phyloP scores from a whole-genome alignment of 352 stramenopile species.

The Phytopythium mirpurense region DNA sequence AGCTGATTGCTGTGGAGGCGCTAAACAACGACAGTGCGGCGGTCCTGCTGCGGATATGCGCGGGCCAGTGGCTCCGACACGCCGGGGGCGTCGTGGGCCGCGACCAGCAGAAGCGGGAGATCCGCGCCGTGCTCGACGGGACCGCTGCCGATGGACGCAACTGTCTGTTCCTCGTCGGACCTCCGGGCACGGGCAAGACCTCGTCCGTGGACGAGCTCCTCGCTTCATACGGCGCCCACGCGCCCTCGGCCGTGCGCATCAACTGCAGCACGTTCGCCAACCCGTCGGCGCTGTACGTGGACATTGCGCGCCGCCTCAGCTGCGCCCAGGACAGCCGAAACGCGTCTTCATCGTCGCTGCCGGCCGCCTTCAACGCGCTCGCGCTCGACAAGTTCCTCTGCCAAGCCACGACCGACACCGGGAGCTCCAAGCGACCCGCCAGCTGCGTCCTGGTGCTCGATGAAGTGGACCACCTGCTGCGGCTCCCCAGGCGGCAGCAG shows the following conservation, averaged over 20 bases:
- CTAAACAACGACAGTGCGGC: constrained; percentile 5
- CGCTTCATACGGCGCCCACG: constrained; percentile 15
- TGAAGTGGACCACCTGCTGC: constrained; percentile 60
- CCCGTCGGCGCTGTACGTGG: constrained; percentile 35
- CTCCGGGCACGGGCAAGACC: constrained; percentile 64
- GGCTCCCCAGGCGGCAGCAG: constrained; percentile 34
- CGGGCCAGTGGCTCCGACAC: constrained; percentile 13
- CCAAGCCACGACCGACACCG: neutral
- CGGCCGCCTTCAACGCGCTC: constrained; percentile 33
- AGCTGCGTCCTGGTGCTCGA: constrained; percentile 48
- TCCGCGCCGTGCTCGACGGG: constrained; percentile 26
- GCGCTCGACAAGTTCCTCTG: constrained; percentile 44
- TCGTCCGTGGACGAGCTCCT: constrained; percentile 46
- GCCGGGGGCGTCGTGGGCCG: constrained; percentile 33
- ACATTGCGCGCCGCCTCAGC: constrained; percentile 26
- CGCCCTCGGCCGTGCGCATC: constrained; percentile 27
- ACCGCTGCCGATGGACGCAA: neutral
- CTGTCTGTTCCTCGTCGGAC: constrained; percentile 56
- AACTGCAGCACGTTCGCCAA: constrained; percentile 68
- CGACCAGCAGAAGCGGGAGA: constrained; percentile 25
- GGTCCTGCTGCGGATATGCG: constrained; percentile 28
- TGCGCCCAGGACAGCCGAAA: constrained; percentile 9
- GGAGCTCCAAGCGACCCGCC: neutral
- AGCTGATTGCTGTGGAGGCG: neutral
- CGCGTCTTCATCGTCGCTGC: constrained; percentile 1